Base-by-base conservation (phyloP, 768 basidiomycete species). In the Trametes sanguinea region DNA sequence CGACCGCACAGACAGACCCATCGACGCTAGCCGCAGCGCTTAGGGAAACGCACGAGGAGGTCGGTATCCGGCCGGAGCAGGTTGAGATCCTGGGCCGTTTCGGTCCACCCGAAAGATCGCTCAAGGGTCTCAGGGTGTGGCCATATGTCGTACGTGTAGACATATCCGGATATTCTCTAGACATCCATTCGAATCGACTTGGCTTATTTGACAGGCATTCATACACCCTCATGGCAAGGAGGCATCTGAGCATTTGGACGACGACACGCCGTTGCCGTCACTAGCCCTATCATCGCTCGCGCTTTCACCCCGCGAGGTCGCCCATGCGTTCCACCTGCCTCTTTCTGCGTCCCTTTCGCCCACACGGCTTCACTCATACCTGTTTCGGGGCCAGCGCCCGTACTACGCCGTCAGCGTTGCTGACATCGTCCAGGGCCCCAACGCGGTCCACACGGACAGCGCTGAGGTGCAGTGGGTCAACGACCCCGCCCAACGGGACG, bases 21-120 rank as follows among this genome's bases (percentile, higher is more conserved):
- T 84, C 85, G 0, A 78, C 85, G 43, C 66, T 84, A 22, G 76
- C 78, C 46, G 78, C 85, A 5, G 90, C 89, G 9, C 71, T 92
- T 42, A 77, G 91, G 52, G 91, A 94, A 75, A 87, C 89, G 0
- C 76, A 81, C 22, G 91, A 93, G 70, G 91, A 93, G 71, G 72
- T 91, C 48, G 88, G 88, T 6, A 78, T 92, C 47, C 69, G 72
- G 35, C 80, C 85, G n/a, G 69, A 74, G 39, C 81, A 83, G 64
- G 76, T 93, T 22, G 85, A 92, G 50, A 74, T 90, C 50, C 73
- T 92, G 0, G 92, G 91, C 5, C 73, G 80, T 57, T 75, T 91
- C 16, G 84, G 85, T 9, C 85, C 89, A 4, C 77, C 88, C 1
- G 83, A 88, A 69, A 67, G 77, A 33, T 88, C 84, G 61, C 75